Conservation (phyloP, 2,329 filamentous ascomycete genomes). For the Talaromyces pinophilus region DNA sequence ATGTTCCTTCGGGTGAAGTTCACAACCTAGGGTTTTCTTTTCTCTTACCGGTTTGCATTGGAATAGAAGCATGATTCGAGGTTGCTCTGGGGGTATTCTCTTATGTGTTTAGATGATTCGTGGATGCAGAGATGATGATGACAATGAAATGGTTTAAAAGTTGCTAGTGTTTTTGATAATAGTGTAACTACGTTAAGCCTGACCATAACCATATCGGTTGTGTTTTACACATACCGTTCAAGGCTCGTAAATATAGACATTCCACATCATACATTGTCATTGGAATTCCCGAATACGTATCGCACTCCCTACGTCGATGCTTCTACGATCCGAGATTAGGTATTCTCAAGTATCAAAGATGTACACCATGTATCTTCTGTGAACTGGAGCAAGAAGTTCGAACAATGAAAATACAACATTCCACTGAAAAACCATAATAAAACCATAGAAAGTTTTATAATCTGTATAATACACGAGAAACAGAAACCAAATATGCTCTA, state of each 20-base stretch:
- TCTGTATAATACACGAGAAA: constrained; percentile 4
- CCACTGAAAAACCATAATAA: background rate
- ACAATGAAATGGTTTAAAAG: constrained; percentile 23
- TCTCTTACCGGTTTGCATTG: constrained; percentile 13
- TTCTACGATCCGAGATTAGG: background rate
- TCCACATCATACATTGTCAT: no score
- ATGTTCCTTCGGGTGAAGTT: background rate
- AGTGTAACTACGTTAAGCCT: background rate
- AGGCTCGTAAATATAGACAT: background rate
- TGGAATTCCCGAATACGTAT: no score
- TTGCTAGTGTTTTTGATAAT: background rate
- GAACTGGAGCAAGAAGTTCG: background rate
- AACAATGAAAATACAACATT: background rate
- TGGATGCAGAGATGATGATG: constrained; percentile 22
- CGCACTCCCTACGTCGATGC: no score
- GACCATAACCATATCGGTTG: background rate
- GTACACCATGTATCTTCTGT: no score
- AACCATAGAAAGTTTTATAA: background rate
- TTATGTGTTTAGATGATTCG: constrained; percentile 17
- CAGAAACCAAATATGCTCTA: no score
- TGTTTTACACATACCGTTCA: background rate
- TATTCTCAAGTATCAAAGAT: no score
- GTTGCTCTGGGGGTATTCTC: background rate
- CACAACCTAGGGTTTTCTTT: background rate
- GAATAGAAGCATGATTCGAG: constrained; percentile 17